Percentiles rank a stretch among this genome's conserved stretches.
Evolutionary conservation across 495 filamentous ascomycete genomes (phyloP).

Genomic region (Aspergillus steynii): DNA sequence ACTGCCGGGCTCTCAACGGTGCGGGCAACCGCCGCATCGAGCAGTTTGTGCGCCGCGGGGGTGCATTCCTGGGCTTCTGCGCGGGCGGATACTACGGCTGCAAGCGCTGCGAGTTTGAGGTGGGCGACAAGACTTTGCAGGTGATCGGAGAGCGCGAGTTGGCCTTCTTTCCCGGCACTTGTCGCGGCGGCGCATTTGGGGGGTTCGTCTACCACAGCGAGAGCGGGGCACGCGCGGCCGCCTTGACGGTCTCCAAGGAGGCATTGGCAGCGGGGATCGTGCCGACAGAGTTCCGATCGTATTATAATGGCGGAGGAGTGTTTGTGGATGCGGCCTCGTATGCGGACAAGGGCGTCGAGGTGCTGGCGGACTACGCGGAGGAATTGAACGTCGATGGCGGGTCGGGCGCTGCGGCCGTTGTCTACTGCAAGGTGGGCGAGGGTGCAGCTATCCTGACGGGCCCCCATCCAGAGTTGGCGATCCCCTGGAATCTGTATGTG

Average conservation of each 20-base stretch:
- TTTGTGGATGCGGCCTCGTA: slow-evolving; percentile 77
- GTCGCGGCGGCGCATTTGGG: slow-evolving; percentile 81
- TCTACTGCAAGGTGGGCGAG: slow-evolving; percentile 87
- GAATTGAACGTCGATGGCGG: slow-evolving; percentile 77
- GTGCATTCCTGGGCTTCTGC: slow-evolving; percentile 85
- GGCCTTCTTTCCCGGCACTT: slow-evolving; percentile 82
- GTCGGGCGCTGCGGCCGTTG: slow-evolving; percentile 68
- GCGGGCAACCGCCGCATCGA: slow-evolving; percentile 79
- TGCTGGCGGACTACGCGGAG: slow-evolving; percentile 79
- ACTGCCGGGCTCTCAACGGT: slow-evolving; percentile 86
- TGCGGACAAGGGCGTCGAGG: slow-evolving; percentile 65
- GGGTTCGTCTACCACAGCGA: slow-evolving; percentile 94
- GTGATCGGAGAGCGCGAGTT: slow-evolving; percentile 87
- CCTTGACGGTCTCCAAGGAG: slow-evolving; percentile 63
- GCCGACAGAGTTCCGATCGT: slow-evolving; percentile 67
- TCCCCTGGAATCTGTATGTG: neutral
- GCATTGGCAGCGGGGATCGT: slow-evolving; percentile 55
- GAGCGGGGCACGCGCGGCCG: slow-evolving; percentile 73
- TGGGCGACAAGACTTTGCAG: slow-evolving; percentile 76
- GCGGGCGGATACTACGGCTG: slow-evolving; percentile 93
- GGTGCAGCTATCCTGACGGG: slow-evolving; percentile 80
- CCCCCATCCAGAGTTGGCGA: slow-evolving; percentile 87
- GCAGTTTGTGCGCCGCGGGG: slow-evolving; percentile 84
- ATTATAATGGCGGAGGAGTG: slow-evolving; percentile 96
- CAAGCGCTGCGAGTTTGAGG: slow-evolving; percentile 83